A percentile compares a stretch with the other conserved stretches of the same genome.
These are phyloP conservation scores for Casaregolazyma suthepensis DNA, from an alignment of 1,139 yeast species.

Conservation along the genomic window DNA sequence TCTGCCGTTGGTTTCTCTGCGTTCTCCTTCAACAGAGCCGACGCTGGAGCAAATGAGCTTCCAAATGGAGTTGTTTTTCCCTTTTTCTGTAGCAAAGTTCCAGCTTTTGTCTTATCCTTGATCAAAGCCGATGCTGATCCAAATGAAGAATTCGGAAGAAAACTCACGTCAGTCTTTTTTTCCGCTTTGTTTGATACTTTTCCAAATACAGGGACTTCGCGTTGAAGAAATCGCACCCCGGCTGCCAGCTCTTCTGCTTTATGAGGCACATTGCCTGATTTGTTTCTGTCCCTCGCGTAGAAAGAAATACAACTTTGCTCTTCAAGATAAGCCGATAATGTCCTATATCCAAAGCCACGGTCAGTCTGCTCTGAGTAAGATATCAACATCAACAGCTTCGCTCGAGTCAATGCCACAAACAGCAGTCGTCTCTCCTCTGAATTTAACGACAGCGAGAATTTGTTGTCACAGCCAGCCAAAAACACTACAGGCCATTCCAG, in stretches of 20 bases:
- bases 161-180: not conserved
- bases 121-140: conserved; percentile 1
- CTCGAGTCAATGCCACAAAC: conserved; percentile 85
- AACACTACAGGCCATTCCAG: conserved; percentile 93
- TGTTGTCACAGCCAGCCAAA: conserved; percentile 39
- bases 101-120: not conserved
- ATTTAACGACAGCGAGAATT: conserved; percentile 33
- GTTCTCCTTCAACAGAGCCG: not conserved
- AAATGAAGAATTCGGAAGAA: conserved; percentile 2
- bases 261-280: not conserved
- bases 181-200: not conserved
- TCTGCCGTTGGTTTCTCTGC: not conserved
- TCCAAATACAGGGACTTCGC: not conserved
- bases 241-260: not conserved
- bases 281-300: not conserved
- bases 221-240: conserved; percentile 1
- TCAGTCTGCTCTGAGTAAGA: conserved; percentile 12
- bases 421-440: conserved; percentile 80
- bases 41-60: not conserved
- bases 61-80: not conserved
- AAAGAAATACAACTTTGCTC: not conserved
- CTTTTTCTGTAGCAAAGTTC: no score
- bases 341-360: not conserved
- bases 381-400: conserved; percentile 46
- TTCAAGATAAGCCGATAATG: not conserved